These are phyloP conservation scores for Paxillus involutus DNA, from an alignment of 768 basidiomycete species.

Conservation along the genomic window DNA sequence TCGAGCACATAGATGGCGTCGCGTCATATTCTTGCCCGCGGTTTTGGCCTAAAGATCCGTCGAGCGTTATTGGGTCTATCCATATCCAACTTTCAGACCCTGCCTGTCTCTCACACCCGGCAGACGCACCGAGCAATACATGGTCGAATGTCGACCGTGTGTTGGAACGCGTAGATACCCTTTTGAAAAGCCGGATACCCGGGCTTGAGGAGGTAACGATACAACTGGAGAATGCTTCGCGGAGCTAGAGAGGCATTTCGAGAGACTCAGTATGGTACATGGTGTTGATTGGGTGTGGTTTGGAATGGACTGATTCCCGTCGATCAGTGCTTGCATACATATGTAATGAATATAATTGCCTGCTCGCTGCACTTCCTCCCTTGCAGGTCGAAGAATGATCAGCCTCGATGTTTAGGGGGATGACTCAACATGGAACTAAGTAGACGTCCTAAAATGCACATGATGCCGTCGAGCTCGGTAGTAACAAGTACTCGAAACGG, in stretches of 20 bases:
- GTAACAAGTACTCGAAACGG: no score
- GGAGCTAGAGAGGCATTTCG: not conserved
- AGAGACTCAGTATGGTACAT: not conserved
- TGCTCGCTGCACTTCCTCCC: not conserved
- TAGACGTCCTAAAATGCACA: no score
- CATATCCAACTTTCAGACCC: slow-evolving; percentile 83
- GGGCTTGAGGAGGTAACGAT: slow-evolving; percentile 90
- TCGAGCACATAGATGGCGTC: slow-evolving; percentile 75
- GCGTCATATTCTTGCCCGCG: slow-evolving; percentile 77
- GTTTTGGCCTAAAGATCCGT: slow-evolving; percentile 96
- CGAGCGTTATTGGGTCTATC: slow-evolving; percentile 84
- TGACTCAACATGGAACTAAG: no score
- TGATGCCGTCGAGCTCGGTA: no score
- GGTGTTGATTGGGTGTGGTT: not conserved
- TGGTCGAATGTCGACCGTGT: slow-evolving; percentile 52
- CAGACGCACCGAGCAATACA: slow-evolving; percentile 38
- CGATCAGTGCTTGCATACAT: slow-evolving; percentile 10
- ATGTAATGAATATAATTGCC: slow-evolving; percentile 12
- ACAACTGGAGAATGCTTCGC: slow-evolving; percentile 60
- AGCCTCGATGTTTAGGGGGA: no score
- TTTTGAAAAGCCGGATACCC: slow-evolving; percentile 69
- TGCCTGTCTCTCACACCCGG: slow-evolving; percentile 49
- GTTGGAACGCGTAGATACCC: slow-evolving; percentile 69
- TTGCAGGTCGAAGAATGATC: no score
- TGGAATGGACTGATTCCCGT: slow-evolving; percentile 4